Percentiles rank a stretch among this genome's conserved stretches.
These are phyloP conservation scores for Neocucurbitaria cava DNA, from an alignment of 2,329 filamentous ascomycete genomes.

Conservation along the genomic window DNA sequence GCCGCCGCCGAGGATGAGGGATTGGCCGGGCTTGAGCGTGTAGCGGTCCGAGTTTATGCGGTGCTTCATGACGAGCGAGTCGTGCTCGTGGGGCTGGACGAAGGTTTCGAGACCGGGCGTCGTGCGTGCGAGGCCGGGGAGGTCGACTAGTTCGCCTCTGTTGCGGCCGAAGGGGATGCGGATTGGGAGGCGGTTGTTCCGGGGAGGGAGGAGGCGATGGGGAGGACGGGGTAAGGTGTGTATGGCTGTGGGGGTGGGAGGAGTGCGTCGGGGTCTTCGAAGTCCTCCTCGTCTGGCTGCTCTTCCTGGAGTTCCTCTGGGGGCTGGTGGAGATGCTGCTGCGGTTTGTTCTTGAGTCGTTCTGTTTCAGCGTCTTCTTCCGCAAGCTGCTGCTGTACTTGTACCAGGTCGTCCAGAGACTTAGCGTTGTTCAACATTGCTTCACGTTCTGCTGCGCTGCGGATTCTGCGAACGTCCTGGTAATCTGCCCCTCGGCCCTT, in stretches of 20 bases:
- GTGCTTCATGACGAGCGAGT: constrained; percentile 77
- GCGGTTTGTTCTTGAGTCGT: constrained; percentile 22
- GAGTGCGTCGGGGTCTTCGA: constrained; percentile 55
- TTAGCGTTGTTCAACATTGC: constrained; percentile 37
- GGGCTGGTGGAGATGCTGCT: constrained; percentile 29
- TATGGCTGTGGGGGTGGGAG: constrained; percentile 79
- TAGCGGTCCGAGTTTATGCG: constrained; percentile 77
- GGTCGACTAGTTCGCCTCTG: constrained; percentile 88
- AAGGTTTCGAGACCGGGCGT: constrained; percentile 68
- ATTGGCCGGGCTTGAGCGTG: constrained; percentile 76
- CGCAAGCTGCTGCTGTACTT: constrained; percentile 38
- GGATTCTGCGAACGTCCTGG: constrained; percentile 45
- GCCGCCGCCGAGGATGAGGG: constrained; percentile 79
- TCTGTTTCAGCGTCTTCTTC: constrained; percentile 42
- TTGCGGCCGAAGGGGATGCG: constrained; percentile 87
- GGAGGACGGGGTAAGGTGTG: constrained; percentile 80
- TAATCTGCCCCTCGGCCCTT: constrained; percentile 61
- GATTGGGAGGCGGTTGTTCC: constrained; percentile 97
- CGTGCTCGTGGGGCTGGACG: constrained; percentile 70
- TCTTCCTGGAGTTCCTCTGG: constrained; percentile 26
- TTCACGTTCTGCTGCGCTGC: constrained; percentile 41
- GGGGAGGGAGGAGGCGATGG: constrained; percentile 82
- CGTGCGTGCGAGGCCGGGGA: constrained; percentile 82
- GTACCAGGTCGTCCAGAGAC: constrained; percentile 32
- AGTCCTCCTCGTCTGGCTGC: constrained; percentile 29